Percentiles rank a stretch among this genome's conserved stretches.
Conservation (phyloP, 768 basidiomycete genomes). For the Suillus discolor region DNA sequence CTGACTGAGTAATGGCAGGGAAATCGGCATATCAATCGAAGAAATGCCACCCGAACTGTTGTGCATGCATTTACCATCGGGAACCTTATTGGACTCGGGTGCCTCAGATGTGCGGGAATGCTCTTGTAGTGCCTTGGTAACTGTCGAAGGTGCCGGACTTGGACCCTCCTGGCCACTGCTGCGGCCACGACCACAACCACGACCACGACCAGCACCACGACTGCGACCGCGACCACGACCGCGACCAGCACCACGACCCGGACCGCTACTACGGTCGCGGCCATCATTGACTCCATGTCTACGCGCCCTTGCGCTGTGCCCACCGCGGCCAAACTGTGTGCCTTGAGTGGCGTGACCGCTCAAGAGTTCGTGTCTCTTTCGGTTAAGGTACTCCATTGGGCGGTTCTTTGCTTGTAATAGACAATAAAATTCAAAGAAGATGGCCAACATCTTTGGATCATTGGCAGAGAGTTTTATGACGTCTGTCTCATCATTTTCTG, state of each 20-base stretch:
- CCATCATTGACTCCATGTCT: background rate
- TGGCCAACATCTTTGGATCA: constrained; percentile 10
- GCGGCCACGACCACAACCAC: too few species aligned
- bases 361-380: background rate
- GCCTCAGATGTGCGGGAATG: background rate
- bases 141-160: too few species aligned
- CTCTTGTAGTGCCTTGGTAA: background rate
- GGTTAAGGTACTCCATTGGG: background rate
- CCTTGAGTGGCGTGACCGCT: background rate
- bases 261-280: background rate
- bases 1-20: background rate
- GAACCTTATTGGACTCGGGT: background rate
- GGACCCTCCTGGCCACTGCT: background rate
- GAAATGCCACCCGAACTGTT: background rate
- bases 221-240: too few species aligned
- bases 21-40: background rate
- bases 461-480: constrained; percentile 8
- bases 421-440: constrained; percentile 26
- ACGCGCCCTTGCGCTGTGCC: background rate
- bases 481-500: background rate
- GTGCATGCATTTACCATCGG: background rate
- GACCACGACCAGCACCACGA: background rate
- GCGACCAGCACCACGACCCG: background rate
- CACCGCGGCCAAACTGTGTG: background rate
- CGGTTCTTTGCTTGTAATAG: background rate